Base-by-base conservation (phyloP, 1,284 basidiomycete species). In the Kalmanozyma brasiliensis region DNA sequence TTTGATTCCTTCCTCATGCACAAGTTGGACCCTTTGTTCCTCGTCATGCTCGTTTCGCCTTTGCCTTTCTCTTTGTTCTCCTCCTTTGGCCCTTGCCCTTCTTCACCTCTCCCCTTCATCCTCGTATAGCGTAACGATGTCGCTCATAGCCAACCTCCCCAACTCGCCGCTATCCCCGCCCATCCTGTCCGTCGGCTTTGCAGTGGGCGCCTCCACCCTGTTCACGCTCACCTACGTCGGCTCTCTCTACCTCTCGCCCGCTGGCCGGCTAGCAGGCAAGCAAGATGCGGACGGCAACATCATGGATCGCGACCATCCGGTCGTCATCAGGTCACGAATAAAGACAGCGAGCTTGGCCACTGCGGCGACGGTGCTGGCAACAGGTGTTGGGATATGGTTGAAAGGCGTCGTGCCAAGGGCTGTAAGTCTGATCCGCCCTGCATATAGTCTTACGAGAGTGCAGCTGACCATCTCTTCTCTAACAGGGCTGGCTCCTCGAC, bases 191-290 rank as follows among this genome's bases (percentile, higher is more conserved):
- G 8, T 33, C 1, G 52, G 56, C 10, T 55, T 72, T 14, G 59
- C 69, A 1, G 52, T 72, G 4, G 48, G 48, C 4, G 59, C 69
- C 1, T 56, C 52, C 24, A 60, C 59, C 34, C 22, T 82, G 24
- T 81, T 85, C 56, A 84, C 85, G 0, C 60, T 81, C 11, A 71
- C 78, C 26, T 86, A 85, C 60, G 85, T 86, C 24, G 84, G 84
- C 5, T 83, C 81, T 4, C 82, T 86, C 30, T 86, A 86, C 73
- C 66, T 85, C 43, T 80, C 83, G 8, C 80, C 82, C 34, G 40
- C 68, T 2, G 69, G 70, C 48, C 47, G 67, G 2, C 34, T 67
- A 23, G 33, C 55, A 5, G 23, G 33, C 3, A 57, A 38, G 2
- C 48, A 44, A 8, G 68, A 68, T 22, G 42, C 43, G 3, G 38